These are phyloP conservation scores for Clarireedia homoeocarpa DNA, from an alignment of 2,329 filamentous ascomycete species.

Conservation along the genomic window DNA sequence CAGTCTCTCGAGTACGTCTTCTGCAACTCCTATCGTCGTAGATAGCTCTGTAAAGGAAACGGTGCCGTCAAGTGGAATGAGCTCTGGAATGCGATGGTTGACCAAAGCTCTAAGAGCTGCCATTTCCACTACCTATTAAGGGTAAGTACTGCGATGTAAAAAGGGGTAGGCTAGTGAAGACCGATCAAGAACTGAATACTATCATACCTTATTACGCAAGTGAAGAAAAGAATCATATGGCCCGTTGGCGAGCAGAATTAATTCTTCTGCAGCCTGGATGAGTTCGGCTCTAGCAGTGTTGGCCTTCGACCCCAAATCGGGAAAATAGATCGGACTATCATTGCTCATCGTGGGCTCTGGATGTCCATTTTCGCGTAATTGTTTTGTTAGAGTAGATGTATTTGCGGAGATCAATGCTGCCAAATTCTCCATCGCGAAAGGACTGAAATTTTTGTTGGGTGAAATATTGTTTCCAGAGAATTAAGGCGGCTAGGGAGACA, in stretches of 20 bases:
- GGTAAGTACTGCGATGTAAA: background rate
- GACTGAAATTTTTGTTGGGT: background rate
- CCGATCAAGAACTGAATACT: background rate
- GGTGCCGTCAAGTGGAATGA: background rate
- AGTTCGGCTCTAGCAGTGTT: background rate
- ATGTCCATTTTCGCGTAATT: background rate
- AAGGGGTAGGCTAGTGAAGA: background rate
- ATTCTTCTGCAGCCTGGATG: background rate
- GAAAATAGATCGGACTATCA: background rate
- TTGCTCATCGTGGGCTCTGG: background rate
- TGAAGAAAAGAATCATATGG: background rate
- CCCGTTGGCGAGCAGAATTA: background rate
- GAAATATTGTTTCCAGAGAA: background rate
- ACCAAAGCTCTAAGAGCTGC: background rate
- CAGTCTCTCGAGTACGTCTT: background rate
- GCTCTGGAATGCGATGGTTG: background rate
- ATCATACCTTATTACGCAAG: background rate
- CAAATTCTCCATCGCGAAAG: background rate
- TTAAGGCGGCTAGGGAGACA: background rate
- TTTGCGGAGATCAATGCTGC: background rate
- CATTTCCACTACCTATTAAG: background rate
- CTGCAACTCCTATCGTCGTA: background rate
- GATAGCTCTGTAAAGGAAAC: background rate
- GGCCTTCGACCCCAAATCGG: background rate
- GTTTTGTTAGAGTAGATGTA: background rate